Conservation (phyloP, 768 basidiomycete genomes). For the Strobilomyces echinocephalus region DNA sequence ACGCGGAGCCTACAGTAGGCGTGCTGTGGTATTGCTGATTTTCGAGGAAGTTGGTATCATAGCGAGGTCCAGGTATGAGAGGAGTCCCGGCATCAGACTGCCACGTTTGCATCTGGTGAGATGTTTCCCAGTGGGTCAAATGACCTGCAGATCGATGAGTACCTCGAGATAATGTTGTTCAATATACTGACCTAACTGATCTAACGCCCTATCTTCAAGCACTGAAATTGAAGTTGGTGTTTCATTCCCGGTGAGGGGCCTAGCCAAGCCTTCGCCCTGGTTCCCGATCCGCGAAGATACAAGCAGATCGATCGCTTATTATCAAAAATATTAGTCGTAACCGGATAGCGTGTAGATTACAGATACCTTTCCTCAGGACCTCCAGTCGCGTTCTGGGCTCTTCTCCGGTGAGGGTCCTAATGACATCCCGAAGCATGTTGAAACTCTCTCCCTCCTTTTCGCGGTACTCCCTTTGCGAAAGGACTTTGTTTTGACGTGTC, state of each 20-base stretch:
- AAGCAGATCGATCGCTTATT: conserved; percentile 11
- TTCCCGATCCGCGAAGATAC: not conserved
- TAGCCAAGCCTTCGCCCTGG: not conserved
- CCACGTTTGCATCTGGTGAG: not conserved
- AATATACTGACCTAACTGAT: conserved; percentile 1
- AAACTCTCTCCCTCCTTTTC: conserved; percentile 21
- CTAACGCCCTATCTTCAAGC: not conserved
- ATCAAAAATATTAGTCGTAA: not conserved
- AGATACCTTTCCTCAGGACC: conserved; percentile 15
- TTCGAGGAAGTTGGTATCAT: not conserved
- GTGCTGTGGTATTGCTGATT: not conserved
- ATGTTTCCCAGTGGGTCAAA: not conserved
- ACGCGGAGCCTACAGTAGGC: not conserved
- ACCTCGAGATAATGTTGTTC: not conserved
- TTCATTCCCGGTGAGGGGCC: not conserved
- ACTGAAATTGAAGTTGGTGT: not conserved
- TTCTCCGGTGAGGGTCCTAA: conserved; percentile 11
- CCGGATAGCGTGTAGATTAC: not conserved
- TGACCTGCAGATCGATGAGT: conserved; percentile 1
- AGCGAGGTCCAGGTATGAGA: not conserved
- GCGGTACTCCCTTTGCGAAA: conserved; percentile 19
- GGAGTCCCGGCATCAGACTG: not conserved
- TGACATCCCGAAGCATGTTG: conserved; percentile 11
- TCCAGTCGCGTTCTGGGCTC: conserved; percentile 17
- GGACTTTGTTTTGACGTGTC: conserved; percentile 11